Evolutionary conservation across 1,139 yeast genomes (phyloP).

Genomic region (Meyerozyma guilliermondii): DNA sequence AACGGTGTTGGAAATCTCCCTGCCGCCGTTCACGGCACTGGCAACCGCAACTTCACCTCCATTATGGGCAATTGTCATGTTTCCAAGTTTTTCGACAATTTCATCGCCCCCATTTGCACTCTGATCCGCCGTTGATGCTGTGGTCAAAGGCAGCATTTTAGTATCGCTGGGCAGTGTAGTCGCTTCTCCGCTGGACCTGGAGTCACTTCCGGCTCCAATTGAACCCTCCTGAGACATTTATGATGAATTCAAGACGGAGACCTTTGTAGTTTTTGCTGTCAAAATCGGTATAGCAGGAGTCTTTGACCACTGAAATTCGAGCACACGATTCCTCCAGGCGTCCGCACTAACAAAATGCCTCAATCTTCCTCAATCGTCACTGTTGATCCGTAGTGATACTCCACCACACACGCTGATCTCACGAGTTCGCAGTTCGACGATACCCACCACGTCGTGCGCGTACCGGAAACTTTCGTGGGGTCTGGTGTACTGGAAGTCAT

Average conservation of each 20-base stretch:
- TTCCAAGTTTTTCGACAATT: too few relatives aligned
- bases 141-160: too few relatives aligned
- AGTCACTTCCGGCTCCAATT: not conserved
- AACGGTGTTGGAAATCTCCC: constrained; percentile 69
- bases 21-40: constrained; percentile 72
- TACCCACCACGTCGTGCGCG: not conserved
- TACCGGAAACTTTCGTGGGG: not conserved
- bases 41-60: constrained; percentile 37
- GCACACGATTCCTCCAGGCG: not conserved
- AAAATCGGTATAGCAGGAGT: not conserved
- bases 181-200: not conserved
- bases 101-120: too few relatives aligned
- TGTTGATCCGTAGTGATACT: not conserved
- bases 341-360: not conserved
- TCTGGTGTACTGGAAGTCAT: constrained; percentile 2
- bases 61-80: too few relatives aligned
- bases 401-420: not conserved
- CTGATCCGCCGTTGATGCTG: too few relatives aligned
- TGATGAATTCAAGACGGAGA: not conserved
- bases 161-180: too few relatives aligned
- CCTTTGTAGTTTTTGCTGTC: not conserved
- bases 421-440: constrained; percentile 1
- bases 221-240: not conserved
- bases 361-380: not conserved
- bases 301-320: not conserved